Base-by-base conservation (phyloP, 2,329 filamentous ascomycete species). In the Scorias spongiosa region DNA sequence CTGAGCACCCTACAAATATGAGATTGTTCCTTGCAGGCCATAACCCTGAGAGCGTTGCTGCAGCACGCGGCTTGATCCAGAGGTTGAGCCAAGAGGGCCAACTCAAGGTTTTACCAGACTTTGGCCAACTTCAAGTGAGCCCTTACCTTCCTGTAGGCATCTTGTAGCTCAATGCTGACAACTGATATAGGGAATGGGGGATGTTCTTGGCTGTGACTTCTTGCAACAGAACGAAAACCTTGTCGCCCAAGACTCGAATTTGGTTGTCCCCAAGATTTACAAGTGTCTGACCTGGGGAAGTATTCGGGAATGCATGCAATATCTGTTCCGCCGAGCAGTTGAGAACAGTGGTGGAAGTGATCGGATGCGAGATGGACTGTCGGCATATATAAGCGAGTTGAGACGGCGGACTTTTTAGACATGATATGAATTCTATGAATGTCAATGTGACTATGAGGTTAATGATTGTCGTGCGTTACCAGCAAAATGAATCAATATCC, bases 341-440 rank as follows among this genome's bases (percentile, higher is more conserved):
- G 55, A 57, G 47, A 57, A 57, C 26, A 48, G 48, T 36, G 51
- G 53, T 30, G 53, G 49, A n/a, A 48, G 51, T 2, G 53, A 52
- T 11, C 42, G 53, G 28, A 50, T 52, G 42, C 43, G 46, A 41
- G 49, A 50, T 10, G 47, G 47, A 5, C 11, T 36, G 32, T 36
- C 32, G 15, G 3, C 32, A 4, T 72, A 77, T 15, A 67, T 65
- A 2, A 63, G 74, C 48, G 72, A 36, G 15, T 15, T 36, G 11
- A 12, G 9, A 15, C 32, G 32, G 9, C 32, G 32, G 4, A 26
- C 7, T 26, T 26, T 26, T 7, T 26, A 26, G 20, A 26, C 20
- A 26, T 26, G 7, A 7, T 7, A 3, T 4, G 20, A 7, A 4
- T 26, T 26, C 20, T 26, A 26, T 26, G 20, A 26, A 26, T 26